phyloP scores from a whole-genome alignment of 2,329 filamentous ascomycete species.

The Fusarium mexicanum region DNA sequence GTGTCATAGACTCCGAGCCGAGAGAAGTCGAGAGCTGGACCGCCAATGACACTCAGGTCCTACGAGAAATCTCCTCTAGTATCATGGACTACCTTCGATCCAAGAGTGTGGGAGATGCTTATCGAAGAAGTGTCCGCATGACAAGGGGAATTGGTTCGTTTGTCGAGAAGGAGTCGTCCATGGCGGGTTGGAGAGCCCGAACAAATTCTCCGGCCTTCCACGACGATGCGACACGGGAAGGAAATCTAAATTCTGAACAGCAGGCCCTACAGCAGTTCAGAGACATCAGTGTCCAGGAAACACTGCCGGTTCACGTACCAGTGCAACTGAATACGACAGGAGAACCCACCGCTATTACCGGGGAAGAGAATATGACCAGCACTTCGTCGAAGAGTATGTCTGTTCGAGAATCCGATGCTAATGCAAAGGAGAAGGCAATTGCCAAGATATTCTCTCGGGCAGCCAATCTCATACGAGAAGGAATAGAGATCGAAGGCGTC shows the following conservation, averaged over 20 bases:
- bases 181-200: conserved; percentile 41
- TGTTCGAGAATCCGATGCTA: not conserved
- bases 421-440: not conserved
- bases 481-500: conserved; percentile 53
- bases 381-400: not conserved
- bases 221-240: conserved; percentile 19
- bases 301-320: conserved; percentile 1
- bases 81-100: conserved; percentile 52
- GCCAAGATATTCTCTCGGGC: conserved; percentile 53
- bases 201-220: conserved; percentile 8
- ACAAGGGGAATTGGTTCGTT: conserved; percentile 52
- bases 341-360: not conserved
- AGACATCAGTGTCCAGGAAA: not conserved
- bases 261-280: conserved; percentile 18
- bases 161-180: conserved; percentile 47
- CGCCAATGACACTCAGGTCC: conserved; percentile 37
- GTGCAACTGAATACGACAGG: conserved; percentile 4
- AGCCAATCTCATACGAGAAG: conserved; percentile 54
- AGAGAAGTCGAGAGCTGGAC: conserved; percentile 34
- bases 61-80: conserved; percentile 44
- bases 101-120: conserved; percentile 40
- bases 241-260: conserved; percentile 22
- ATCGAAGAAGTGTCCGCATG: conserved; percentile 51
- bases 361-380: not conserved
- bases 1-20: conserved; percentile 39